These are phyloP conservation scores for Picea sitchensis DNA, from an alignment of 75 land plant species.

Conservation along the genomic window DNA sequence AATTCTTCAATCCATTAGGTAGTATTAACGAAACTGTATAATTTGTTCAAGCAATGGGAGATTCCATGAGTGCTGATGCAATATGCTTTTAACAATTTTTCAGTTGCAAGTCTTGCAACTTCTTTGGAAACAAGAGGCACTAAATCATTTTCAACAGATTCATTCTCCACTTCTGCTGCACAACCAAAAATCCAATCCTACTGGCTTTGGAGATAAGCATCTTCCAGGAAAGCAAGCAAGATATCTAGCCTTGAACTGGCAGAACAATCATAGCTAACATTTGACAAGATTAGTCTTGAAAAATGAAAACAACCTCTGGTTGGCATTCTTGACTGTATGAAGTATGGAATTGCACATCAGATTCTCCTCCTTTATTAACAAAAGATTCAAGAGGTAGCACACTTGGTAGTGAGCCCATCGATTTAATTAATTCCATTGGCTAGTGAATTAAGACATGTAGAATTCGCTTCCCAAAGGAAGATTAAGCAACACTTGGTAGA, in stretches of 20 bases:
- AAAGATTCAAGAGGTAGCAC: too few relatives aligned
- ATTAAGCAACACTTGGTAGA: slow-evolving; percentile 60
- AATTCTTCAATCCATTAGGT: not conserved
- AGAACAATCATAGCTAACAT: too few relatives aligned
- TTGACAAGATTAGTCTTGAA: too few relatives aligned
- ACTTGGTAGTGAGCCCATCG: slow-evolving; percentile 17
- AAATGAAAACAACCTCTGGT: too few relatives aligned
- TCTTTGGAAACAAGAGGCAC: slow-evolving; percentile 52
- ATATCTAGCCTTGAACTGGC: too few relatives aligned
- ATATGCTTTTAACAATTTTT: slow-evolving; percentile 36
- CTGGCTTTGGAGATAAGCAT: too few relatives aligned
- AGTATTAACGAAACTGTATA: slow-evolving; percentile 34
- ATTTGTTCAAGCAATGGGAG: slow-evolving; percentile 42
- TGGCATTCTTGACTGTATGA: too few relatives aligned
- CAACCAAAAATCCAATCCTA: too few relatives aligned
- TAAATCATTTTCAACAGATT: slow-evolving; percentile 17
- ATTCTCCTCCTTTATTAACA: too few relatives aligned
- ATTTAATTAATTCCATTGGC: slow-evolving; percentile 42
- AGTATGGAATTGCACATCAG: too few relatives aligned
- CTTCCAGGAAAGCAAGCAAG: too few relatives aligned
- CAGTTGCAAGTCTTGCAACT: slow-evolving; percentile 30
- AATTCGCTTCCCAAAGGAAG: slow-evolving; percentile 76
- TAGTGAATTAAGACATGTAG: slow-evolving; percentile 18
- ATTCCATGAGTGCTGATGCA: slow-evolving; percentile 22
- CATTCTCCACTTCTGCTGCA: too few relatives aligned